Base-by-base conservation (phyloP, 805 yeast genomes). In the Suhomyces vadensis region DNA sequence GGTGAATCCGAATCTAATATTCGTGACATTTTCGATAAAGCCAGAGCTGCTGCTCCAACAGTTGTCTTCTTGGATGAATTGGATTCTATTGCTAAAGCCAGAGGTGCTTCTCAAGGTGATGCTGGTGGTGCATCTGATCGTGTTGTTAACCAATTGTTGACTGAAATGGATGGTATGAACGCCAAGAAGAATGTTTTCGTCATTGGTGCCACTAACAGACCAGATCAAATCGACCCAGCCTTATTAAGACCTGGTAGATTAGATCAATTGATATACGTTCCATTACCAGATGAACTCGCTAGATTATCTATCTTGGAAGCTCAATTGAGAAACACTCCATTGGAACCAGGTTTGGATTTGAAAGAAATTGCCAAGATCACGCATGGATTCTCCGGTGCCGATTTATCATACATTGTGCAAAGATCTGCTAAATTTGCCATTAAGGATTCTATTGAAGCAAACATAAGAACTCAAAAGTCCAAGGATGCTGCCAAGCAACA, bases 91-190 rank as follows among this genome's bases (percentile, higher is more conserved):
- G 97, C 97, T 46, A 91, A 91, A 73, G 87, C 97, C 21, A 86
- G 98, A 76, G 97, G 97, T 67, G 95, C 88, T 31, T 57, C 65
- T 17, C 44, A 52, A 25, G 96, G 96, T 55, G 97, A 91, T 68
- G 95, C 96, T 16, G 96, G 97, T 55, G 98, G 97, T 48, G 97
- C 97, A 20, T 82, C 94, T 42, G 97, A 91, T 73, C 83, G 96
- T 69, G 97, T 91, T 51, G 97, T 91, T 42, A 91, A 92, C 71
- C 97, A 91, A 74, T 79, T 91, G 64, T 79, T 91, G 66, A 90
- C 97, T 6, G 96, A 91, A 74, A 94, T 94, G 99, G 99, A 94
- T 71, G 99, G 99, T 82, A 94, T 94, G 99, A 94, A 94, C 65
- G 96, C 97, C 52, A 94, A 94, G 78, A 94, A 94, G 83, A 94